Conservation (phyloP, 23 red algal genomes). For the Gracilariopsis chorda region DNA sequence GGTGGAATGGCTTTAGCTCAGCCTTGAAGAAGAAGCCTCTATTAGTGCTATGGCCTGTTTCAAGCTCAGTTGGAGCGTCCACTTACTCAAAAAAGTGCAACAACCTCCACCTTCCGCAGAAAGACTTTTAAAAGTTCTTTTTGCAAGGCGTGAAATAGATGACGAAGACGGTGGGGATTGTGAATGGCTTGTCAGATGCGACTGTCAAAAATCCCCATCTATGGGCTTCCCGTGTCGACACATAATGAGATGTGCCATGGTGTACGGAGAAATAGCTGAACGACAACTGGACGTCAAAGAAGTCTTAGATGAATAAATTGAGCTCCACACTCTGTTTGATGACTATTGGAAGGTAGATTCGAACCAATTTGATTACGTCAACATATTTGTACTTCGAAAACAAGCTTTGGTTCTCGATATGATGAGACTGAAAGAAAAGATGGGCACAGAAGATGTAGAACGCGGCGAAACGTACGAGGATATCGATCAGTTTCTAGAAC, state of each 20-base stretch:
- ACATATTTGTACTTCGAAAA: background rate
- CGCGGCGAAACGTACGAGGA: background rate
- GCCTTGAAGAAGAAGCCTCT: background rate
- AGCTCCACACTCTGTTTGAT: too few species aligned
- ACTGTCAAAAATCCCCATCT: background rate
- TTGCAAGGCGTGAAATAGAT: background rate
- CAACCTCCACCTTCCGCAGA: background rate
- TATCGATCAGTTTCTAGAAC: background rate
- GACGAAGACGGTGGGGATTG: background rate
- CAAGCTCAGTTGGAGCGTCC: background rate
- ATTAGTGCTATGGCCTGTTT: background rate
- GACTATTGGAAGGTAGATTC: background rate
- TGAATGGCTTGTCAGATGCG: background rate
- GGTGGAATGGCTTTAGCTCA: background rate
- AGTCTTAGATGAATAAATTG: background rate
- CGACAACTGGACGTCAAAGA: background rate
- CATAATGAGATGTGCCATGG: background rate
- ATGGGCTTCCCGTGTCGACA: background rate
- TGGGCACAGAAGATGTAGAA: background rate
- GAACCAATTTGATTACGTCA: background rate
- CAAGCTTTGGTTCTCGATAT: background rate
- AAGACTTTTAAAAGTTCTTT: background rate
- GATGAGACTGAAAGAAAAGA: background rate
- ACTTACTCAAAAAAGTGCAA: background rate
- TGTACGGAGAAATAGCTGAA: background rate